phyloP scores from a whole-genome alignment of 73 alveolate genomes.

The Tetrahymena malaccensis region DNA sequence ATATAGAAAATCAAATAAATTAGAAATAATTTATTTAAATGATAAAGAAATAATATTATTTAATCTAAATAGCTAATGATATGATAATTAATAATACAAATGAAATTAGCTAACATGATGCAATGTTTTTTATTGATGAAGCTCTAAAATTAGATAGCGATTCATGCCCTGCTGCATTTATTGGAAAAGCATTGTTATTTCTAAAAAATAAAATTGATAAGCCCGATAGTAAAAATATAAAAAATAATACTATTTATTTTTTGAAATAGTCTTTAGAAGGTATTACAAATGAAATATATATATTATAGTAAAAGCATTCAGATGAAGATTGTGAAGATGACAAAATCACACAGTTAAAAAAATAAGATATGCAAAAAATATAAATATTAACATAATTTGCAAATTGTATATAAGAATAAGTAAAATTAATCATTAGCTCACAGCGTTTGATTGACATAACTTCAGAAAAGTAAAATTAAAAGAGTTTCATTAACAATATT shows the following conservation, averaged over 20 bases:
- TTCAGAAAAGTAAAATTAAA: background rate
- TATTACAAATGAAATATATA: background rate
- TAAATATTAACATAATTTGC: background rate
- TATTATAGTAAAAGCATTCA: too few species aligned
- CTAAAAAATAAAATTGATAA: too few species aligned
- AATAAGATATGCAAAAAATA: background rate
- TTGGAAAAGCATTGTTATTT: too few species aligned
- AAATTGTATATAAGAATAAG: background rate
- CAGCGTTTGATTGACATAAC: background rate
- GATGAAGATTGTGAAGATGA: background rate
- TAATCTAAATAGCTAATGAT: background rate
- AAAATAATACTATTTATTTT: too few species aligned
- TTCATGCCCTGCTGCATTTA: background rate
- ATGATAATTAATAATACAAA: background rate
- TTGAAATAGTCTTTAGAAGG: too few species aligned
- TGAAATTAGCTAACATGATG: background rate
- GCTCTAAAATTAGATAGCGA: background rate
- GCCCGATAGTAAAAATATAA: too few species aligned
- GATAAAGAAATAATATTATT: too few species aligned
- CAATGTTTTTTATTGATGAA: too few species aligned
- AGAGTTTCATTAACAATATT: background rate
- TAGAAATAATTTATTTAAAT: too few species aligned
- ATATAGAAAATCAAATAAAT: background rate
- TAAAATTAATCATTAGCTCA: background rate
- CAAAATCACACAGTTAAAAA: background rate